Evolutionary conservation across 352 stramenopile genomes (phyloP).

Genomic region (Phytophthora pini): DNA sequence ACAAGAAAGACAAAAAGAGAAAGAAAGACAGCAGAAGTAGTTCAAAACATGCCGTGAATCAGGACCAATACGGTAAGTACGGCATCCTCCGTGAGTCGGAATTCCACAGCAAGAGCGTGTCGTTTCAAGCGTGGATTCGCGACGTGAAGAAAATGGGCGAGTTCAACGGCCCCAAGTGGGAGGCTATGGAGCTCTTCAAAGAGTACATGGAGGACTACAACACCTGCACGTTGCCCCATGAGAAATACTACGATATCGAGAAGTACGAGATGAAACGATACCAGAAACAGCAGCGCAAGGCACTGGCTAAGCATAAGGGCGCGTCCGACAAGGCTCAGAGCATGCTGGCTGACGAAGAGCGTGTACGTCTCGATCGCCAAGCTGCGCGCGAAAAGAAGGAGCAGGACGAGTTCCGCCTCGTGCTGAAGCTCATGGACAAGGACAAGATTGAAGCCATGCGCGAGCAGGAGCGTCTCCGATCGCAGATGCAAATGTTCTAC

Average conservation of each 20-base stretch:
- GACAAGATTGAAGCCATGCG: conserved; percentile 91
- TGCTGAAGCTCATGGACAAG: conserved; percentile 86
- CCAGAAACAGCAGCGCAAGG: conserved; percentile 77
- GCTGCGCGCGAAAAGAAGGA: conserved; percentile 63
- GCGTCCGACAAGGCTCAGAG: conserved; percentile 22
- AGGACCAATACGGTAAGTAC: conserved; percentile 96
- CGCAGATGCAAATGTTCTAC: conserved; percentile 92
- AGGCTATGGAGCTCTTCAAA: conserved; percentile 91
- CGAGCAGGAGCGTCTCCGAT: conserved; percentile 78
- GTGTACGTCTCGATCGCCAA: conserved; percentile 63
- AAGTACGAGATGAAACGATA: conserved; percentile 97
- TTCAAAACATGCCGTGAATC: conserved; percentile 72
- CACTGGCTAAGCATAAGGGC: conserved; percentile 36
- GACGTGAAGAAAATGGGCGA: conserved; percentile 93
- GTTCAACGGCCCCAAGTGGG: conserved; percentile 88
- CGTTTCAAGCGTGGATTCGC: conserved; percentile 95
- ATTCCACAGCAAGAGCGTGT: conserved; percentile 91
- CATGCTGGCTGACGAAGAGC: conserved; percentile 65
- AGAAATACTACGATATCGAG: conserved; percentile 98
- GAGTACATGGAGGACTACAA: conserved; percentile 99
- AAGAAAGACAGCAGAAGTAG: conserved; percentile 38
- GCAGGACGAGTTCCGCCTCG: conserved; percentile 76
- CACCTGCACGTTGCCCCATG: conserved; percentile 95
- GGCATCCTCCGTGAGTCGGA: conserved; percentile 95
- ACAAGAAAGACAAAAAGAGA: conserved; percentile 42